Evolutionary conservation across 2,329 filamentous ascomycete genomes (phyloP), one percentile per base, ranked within the genome.

Genomic region (Colletotrichum lini): DNA sequence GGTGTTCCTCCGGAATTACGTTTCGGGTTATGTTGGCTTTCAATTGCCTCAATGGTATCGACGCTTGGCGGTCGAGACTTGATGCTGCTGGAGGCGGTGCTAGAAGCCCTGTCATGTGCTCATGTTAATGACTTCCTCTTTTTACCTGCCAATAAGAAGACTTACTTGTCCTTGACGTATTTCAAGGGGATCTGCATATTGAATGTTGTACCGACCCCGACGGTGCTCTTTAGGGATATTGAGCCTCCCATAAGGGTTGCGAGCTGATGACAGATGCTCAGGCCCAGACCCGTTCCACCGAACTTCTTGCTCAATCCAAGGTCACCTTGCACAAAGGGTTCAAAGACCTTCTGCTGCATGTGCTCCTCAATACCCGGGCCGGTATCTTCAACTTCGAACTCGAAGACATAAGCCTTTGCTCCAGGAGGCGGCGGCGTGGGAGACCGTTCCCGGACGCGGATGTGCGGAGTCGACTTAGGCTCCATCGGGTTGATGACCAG

Each of bases 301-400:
- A 92, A 97, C 77, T 96, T 96, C 80, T 94, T 97, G 83, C 93
- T 97, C 18, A 98, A 83, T 0, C 94, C 93, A 1, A 96, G 84
- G 78, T 98, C 95, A n/a, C 93, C 95, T 80, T 98, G 95, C 0
- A 98, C 93, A 78, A 98, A 98, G 0, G 95, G 95, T 79, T 98
- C 95, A 78, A 98, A 98, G 12, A 98, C 94, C 75, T 92, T 92
- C 67, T 93, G 86, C 75, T 95, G 94, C 80, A 97, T 89, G 73
- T 92, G 84, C 8, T 91, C 88, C 0, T 94, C 90, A 67, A 98
- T 97, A 38, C 95, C 95, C 0, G 94, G 95, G 0, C 95, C 95
- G 0, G 92, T 96, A 75, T 98, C 95, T 78, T 94, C 88, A 0
- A 98, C 94, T 78, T 97, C 93, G 72, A 98, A 97, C 77, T 97